Evolutionary conservation across 2,329 filamentous ascomycete genomes (phyloP).

Genomic region (Cladorrhinum sp.): DNA sequence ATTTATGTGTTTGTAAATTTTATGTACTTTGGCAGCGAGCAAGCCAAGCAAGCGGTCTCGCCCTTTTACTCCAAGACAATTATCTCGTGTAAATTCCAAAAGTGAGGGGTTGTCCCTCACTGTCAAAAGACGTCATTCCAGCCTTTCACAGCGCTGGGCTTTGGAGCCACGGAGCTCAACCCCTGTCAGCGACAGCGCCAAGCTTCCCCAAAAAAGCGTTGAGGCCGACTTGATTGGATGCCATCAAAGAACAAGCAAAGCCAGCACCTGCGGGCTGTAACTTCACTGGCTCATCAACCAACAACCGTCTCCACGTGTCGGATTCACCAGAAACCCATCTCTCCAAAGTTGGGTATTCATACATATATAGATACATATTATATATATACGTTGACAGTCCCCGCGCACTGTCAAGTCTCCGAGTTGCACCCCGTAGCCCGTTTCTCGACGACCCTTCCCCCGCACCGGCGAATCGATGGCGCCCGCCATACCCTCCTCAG

Average conservation of each 20-base stretch:
- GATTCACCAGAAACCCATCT: background rate
- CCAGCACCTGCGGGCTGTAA: background rate
- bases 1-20: background rate
- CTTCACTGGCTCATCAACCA: background rate
- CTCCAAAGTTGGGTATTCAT: background rate
- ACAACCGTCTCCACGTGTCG: slow-evolving; percentile 8
- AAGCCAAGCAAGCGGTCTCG: background rate
- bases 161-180: background rate
- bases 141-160: slow-evolving; percentile 3
- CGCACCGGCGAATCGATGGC: slow-evolving; percentile 23
- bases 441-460: background rate
- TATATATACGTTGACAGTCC: background rate
- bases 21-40: background rate
- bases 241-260: background rate
- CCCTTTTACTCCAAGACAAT: background rate
- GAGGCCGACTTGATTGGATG: background rate
- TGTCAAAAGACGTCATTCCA: slow-evolving; percentile 11
- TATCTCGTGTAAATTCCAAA: background rate
- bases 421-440: background rate
- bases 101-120: background rate
- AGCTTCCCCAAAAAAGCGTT: background rate
- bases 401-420: background rate
- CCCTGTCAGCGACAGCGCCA: background rate
- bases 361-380: background rate
- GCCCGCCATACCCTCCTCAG: slow-evolving; percentile 47